A percentile compares a stretch with the other conserved stretches of the same genome.
These are phyloP conservation scores for Ichthyophthirius multifiliis DNA, from an alignment of 169 alveolate genomes.

Conservation along the genomic window DNA sequence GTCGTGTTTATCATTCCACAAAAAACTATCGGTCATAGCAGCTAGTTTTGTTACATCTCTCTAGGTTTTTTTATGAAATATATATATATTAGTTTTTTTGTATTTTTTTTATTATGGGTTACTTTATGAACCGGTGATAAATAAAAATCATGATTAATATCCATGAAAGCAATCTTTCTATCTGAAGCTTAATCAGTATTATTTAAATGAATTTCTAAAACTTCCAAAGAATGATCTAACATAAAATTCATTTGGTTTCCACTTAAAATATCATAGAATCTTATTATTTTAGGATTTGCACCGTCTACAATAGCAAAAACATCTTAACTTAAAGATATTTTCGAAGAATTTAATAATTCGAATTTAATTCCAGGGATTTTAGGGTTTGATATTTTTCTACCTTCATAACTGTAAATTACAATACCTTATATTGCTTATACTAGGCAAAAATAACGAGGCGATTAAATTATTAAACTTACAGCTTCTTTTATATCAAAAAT, in stretches of 20 bases:
- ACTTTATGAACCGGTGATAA: conserved; percentile 72
- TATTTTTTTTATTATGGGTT: too few species aligned
- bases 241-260: conserved; percentile 70
- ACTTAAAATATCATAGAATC: conserved; percentile 72
- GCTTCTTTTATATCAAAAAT: conserved; percentile 76
- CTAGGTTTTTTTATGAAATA: too few species aligned
- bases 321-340: conserved; percentile 66
- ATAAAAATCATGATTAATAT: conserved; percentile 78
- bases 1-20: conserved; percentile 85
- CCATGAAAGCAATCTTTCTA: conserved; percentile 77
- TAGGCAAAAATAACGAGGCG: conserved; percentile 71
- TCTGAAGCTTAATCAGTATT: conserved; percentile 76
- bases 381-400: conserved; percentile 74
- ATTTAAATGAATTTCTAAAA: conserved; percentile 68
- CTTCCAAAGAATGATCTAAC: conserved; percentile 74
- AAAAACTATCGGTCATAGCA: conserved; percentile 80
- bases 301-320: conserved; percentile 75
- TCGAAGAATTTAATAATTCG: conserved; percentile 46
- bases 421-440: conserved; percentile 70
- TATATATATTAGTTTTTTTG: too few species aligned
- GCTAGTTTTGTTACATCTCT: conserved; percentile 75
- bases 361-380: conserved; percentile 72
- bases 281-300: conserved; percentile 59
- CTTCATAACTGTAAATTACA: conserved; percentile 79
- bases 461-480: conserved; percentile 64